Evolutionary conservation across 768 basidiomycete genomes (phyloP).

Genomic region (Cystofilobasidium ferigula): DNA sequence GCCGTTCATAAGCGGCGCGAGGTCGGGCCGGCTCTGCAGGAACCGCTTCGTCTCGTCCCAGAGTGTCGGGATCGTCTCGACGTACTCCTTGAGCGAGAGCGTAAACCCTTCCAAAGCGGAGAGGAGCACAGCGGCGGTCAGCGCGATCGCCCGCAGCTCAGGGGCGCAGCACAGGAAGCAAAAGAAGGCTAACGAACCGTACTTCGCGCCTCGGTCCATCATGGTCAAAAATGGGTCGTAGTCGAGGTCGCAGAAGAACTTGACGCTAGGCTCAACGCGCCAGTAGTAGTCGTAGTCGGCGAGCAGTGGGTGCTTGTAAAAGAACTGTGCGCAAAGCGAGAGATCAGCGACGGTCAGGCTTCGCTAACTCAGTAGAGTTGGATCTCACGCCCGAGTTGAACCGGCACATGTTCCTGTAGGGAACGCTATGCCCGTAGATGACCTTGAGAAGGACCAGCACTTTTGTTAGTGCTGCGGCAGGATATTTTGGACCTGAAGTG

Average conservation of each 20-base stretch:
- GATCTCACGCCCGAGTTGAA: conserved; percentile 74
- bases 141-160: neutral
- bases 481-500: neutral
- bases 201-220: conserved; percentile 68
- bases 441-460: neutral
- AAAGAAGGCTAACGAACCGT: no score
- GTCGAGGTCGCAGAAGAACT: conserved; percentile 60
- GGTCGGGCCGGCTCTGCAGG: conserved; percentile 20
- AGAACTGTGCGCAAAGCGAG: conserved; percentile 48
- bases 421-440: conserved; percentile 43
- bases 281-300: conserved; percentile 59
- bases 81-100: conserved; percentile 63
- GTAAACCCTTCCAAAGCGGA: conserved; percentile 52
- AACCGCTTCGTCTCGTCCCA: conserved; percentile 58
- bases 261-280: conserved; percentile 50
- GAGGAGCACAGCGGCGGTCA: conserved; percentile 23
- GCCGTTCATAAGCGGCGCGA: conserved; percentile 35
- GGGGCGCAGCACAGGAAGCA: conserved; percentile 19
- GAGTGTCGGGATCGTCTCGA: conserved; percentile 71
- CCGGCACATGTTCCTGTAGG: conserved; percentile 64
- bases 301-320: conserved; percentile 68
- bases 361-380: neutral
- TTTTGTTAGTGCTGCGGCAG: neutral
- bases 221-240: conserved; percentile 71
- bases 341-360: neutral